A percentile compares a stretch with the other conserved stretches of the same genome.
Conservation (phyloP, 164 flowering plant genomes). For the Saururus chinensis region DNA sequence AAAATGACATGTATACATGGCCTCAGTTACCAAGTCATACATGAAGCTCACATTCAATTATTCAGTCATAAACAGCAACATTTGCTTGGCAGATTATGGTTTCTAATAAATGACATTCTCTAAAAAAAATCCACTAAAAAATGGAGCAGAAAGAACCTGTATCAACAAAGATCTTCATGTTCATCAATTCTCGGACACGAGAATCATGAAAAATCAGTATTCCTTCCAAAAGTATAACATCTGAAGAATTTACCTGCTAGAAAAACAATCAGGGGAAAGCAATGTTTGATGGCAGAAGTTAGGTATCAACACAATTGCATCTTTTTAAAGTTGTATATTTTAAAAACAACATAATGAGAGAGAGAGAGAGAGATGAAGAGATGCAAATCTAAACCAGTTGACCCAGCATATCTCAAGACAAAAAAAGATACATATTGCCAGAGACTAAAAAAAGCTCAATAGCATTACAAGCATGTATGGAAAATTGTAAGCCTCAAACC, state of each 20-base stretch:
- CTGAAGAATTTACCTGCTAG: slow-evolving; percentile 88
- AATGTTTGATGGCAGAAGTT: too few relatives aligned
- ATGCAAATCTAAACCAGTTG: too few relatives aligned
- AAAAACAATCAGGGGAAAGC: neutral
- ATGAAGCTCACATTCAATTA: too few relatives aligned
- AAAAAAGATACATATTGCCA: too few relatives aligned
- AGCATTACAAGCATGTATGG: neutral
- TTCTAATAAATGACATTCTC: too few relatives aligned
- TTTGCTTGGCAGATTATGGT: neutral
- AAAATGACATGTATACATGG: too few relatives aligned
- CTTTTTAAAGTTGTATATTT: too few relatives aligned
- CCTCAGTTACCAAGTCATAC: too few relatives aligned
- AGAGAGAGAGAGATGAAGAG: too few relatives aligned
- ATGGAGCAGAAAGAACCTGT: slow-evolving; percentile 52
- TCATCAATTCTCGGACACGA: slow-evolving; percentile 82
- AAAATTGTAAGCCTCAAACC: neutral
- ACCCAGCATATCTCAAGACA: too few relatives aligned
- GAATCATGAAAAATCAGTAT: slow-evolving; percentile 90
- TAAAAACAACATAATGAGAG: too few relatives aligned
- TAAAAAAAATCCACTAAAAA: neutral
- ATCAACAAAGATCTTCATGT: slow-evolving; percentile 99
- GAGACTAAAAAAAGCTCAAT: neutral
- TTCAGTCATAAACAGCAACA: neutral
- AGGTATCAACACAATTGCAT: neutral
- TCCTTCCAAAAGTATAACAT: slow-evolving; percentile 94